Evolutionary conservation across 495 filamentous ascomycete species (phyloP), one percentile per base, ranked within the genome.

Genomic region (Darksidea phi): DNA sequence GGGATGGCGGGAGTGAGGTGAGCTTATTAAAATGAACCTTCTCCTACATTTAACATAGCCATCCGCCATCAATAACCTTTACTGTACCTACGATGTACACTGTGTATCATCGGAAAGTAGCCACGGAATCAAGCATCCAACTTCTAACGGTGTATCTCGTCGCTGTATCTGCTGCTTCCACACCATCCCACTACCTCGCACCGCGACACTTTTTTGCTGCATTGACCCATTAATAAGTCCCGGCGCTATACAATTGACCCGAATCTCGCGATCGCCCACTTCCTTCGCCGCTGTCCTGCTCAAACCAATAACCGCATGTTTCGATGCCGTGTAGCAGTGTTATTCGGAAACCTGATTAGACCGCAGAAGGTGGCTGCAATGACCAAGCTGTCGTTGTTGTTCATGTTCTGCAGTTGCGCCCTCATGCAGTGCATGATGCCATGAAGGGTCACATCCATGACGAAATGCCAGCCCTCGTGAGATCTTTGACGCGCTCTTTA

Each of bases 201-300:
- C 54, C 18, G 25, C 58, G 43, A 67, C 65, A n/a, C 43, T 57
- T 48, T 57, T 57, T 47, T 65, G 62, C 46, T 66, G 58, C 66
- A 71, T 63, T 2, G 58, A 66, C 11, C 61, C 63, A 23, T 68
- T 62, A 26, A 71, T 68, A 46, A 63, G n/a, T 17, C 68, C 66
- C 63, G 71, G 72, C 26, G 67, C 66, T 34, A 74, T 67, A 25
- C 79, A 77, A 70, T 88, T 88, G 32, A 88, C 78, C 56, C 85
- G 72, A 60, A 87, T 80, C 23, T 73, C 75, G 45, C 76, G 76
- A 25, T 66, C 60, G n/a, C 82, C 82, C 48, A 77, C 79, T 69
- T 87, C 84, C 53, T 78, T 80, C 1, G 85, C 84, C 12, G 83
- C 83, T 3, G 76, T 74, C 59, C 73, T 79, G 15, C 81, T 84